These are phyloP conservation scores for Pontederia paniculata DNA, from an alignment of 176 grass and related monocot genomes.

Conservation along the genomic window DNA sequence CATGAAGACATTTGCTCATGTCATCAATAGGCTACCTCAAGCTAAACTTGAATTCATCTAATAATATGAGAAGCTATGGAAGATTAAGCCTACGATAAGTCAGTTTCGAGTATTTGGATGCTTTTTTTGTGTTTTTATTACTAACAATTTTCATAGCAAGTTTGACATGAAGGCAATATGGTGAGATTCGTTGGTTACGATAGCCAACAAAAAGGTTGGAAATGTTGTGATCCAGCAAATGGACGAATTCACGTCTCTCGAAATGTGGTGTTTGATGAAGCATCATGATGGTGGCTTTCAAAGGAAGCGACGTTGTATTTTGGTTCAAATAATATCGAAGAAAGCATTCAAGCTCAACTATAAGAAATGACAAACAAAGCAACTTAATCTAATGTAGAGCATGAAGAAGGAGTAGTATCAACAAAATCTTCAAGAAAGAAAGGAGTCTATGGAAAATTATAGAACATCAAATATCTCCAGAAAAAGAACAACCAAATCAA, in stretches of 20 bases:
- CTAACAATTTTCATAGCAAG: not conserved
- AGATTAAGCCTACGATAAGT: not conserved
- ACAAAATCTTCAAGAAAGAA: not conserved
- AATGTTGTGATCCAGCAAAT: conserved; percentile 6
- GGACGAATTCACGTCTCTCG: not conserved
- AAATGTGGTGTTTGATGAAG: not conserved
- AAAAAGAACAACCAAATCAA: not conserved
- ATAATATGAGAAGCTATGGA: conserved; percentile 10
- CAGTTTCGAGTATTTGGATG: conserved; percentile 5
- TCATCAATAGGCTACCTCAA: conserved; percentile 12
- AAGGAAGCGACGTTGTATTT: not conserved
- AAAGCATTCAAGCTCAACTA: not conserved
- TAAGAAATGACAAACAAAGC: not conserved
- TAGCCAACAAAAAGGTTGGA: not conserved
- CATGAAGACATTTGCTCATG: not conserved
- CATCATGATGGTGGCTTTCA: not conserved
- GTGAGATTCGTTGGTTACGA: conserved; percentile 25
- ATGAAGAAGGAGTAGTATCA: too few species aligned
- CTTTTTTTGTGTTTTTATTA: conserved; percentile 7
- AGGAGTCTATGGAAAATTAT: too few species aligned
- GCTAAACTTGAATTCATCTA: conserved; percentile 3
- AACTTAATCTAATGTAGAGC: not conserved
- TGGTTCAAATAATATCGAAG: not conserved
- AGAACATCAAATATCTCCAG: too few species aligned
- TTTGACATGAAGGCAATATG: not conserved